Base-by-base conservation (phyloP, 768 basidiomycete genomes). In the Exsudoporus frostii region DNA sequence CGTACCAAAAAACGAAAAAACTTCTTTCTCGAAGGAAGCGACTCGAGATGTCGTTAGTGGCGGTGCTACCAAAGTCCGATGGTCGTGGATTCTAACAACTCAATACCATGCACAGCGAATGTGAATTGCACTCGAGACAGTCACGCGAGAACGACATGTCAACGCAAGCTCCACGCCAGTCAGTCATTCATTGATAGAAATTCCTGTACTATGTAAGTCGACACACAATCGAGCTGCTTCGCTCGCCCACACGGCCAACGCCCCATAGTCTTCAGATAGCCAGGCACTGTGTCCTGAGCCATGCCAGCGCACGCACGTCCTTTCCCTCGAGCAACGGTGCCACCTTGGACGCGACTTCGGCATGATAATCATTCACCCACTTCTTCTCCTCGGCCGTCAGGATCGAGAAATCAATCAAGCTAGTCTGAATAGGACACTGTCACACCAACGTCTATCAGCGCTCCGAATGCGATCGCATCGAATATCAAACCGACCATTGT, bases 331-430 rank as follows among this genome's bases (percentile, higher is more conserved):
- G 73, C 52, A 90, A 67, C 51, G 80, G 79, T 65, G 77, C 75
- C 2, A 86, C 78, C 69, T 92, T 32, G 46, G 49, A 32, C 46
- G 45, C 74, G 0, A 86, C 79, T 69, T 93, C 88, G 5, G 73
- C 74, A 69, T 99, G 91, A 64, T 99, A 98, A 2, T 66, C 74
- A 62, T 98, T 83, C 55, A 98, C 55, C 96, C 96, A 98, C 47
- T 69, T 72, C 59, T 75, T 79, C 73, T 98, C 94, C n/a, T 79
- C 72, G 17, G 63, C 74, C 9, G 79, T 79, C 36, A 98, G 65
- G 34, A 98, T 65, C 1, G 66, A 66, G 8, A 70, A 54, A 48
- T 94, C 85, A 39, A 97, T 71, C 39, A 98, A 79, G 54, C 84
- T 92, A 57, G 84, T 90, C 58, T 95, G 89, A 17, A 98, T 92